Conservation (phyloP, 768 basidiomycete genomes). For the Suillus tomentosus region DNA sequence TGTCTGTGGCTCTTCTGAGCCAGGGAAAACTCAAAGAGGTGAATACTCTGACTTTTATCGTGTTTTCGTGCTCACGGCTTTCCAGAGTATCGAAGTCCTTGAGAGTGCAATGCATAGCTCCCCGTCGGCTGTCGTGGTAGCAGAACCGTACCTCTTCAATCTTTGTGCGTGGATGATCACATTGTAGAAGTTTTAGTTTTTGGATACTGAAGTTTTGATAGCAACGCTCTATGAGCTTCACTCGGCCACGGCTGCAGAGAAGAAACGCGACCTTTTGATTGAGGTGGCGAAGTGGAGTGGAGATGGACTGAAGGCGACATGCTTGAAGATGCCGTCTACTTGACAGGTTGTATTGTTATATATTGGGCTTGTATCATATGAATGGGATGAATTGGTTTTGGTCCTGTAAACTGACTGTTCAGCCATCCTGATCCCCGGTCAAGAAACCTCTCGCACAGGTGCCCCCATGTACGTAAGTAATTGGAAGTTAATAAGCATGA, state of each 20-base stretch:
- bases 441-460: not conserved
- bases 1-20: constrained; percentile 69
- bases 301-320: constrained; percentile 75
- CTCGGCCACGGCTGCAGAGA: constrained; percentile 69
- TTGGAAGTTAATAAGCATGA: not conserved
- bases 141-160: constrained; percentile 86
- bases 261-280: constrained; percentile 71
- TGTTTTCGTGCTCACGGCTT: constrained; percentile 1
- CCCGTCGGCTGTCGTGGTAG: constrained; percentile 70
- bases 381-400: not conserved
- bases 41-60: constrained; percentile 10
- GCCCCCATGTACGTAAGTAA: not conserved
- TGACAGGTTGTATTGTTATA: not conserved
- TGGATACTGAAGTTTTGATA: constrained; percentile 28
- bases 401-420: not conserved
- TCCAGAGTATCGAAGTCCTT: constrained; percentile 68
- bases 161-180: constrained; percentile 55
- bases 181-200: constrained; percentile 1
- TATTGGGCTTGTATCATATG: not conserved
- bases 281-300: constrained; percentile 87
- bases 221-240: constrained; percentile 85
- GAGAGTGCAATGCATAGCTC: constrained; percentile 63
- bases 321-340: constrained; percentile 72
- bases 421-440: too few species aligned
- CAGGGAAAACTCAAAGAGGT: constrained; percentile 78